Percentiles rank a stretch among this genome's conserved stretches.
Conservation (phyloP, 1,284 basidiomycete genomes). For the Cryptococcus wingfieldii region DNA sequence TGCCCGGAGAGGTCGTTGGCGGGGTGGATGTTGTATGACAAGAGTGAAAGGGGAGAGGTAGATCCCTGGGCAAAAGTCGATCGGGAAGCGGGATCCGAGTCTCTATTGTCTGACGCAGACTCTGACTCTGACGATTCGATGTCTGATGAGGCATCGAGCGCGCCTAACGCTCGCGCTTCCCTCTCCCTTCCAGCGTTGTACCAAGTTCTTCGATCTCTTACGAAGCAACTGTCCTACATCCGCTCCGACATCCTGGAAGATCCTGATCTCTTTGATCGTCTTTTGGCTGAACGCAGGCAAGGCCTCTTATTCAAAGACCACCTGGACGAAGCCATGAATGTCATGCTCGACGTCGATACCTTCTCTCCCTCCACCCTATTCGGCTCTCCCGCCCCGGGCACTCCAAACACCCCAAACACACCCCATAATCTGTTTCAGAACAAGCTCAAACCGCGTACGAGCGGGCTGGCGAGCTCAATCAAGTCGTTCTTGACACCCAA, state of each 20-base stretch:
- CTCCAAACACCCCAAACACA: not conserved
- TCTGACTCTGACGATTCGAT: conserved; percentile 9
- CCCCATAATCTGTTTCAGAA: conserved; percentile 9
- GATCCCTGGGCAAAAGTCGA: conserved; percentile 19
- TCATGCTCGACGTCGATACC: conserved; percentile 56
- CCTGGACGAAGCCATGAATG: conserved; percentile 77
- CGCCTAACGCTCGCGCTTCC: not conserved
- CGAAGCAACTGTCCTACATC: conserved; percentile 52
- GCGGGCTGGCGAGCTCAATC: conserved; percentile 53
- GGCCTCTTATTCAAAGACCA: conserved; percentile 91
- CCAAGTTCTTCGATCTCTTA: conserved; percentile 69
- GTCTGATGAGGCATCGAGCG: not conserved
- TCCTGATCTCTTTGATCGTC: conserved; percentile 63
- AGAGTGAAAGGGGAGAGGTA: conserved; percentile 11
- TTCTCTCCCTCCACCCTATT: conserved; percentile 1
- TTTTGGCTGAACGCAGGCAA: conserved; percentile 76
- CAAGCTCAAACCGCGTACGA: conserved; percentile 10
- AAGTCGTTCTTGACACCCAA: conserved; percentile 74
- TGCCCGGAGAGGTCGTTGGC: conserved; percentile 80
- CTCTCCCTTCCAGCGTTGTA: conserved; percentile 61
- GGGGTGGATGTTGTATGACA: conserved; percentile 64
- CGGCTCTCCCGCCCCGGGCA: not conserved
- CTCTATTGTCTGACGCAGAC: conserved; percentile 7
- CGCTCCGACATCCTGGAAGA: conserved; percentile 49
- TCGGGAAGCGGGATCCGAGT: conserved; percentile 11